Base-by-base conservation (phyloP, 768 basidiomycete species). In the Exidia glandulosa region DNA sequence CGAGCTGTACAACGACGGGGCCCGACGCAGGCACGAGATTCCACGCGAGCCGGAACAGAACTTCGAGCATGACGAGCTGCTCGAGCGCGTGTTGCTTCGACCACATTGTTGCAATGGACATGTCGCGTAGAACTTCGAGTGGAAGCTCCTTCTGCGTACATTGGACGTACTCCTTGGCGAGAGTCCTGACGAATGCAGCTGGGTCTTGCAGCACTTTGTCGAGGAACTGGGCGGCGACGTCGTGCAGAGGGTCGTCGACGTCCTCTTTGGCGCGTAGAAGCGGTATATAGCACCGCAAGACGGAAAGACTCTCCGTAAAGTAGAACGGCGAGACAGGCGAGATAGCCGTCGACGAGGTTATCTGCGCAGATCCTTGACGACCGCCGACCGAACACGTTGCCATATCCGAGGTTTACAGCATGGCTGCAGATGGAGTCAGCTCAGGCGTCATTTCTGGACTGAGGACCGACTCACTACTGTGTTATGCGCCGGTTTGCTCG, bases 21-120 rank as follows among this genome's bases (percentile, higher is more conserved):
- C 86, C 88, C 36, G 76, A 79, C 64, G 88, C 86, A 0, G 85
- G 71, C 12, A 82, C 80, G 60, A 83, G 85, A 13, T 81, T 83
- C 84, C 87, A 94, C 81, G 93, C 86, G 3, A 84, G 79, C 83
- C 90, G 90, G 71, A 96, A 97, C 50, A 96, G 76, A 33, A 94
- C 82, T 64, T 96, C 91, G 56, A 96, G 74, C 47, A 93, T 68
- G 12, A 85, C 83, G 45, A 92, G 74, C 69, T 95, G 94, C 66
- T 94, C 86, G 66, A 80, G 82, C 32, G 79, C 67, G 66, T n/a
- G n/a, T 82, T 86, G 86, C 73, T 87, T 88, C 37, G 81, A 85
- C 82, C 85, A 87, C 41, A 73, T 70, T n/a, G 83, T 78, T 10
- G 82, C 84, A 19, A 76, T 75, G 62, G 77, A 78, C 19, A 84